Conservation (phyloP, 1,284 basidiomycete species). For the Porogramme epimiltina region DNA sequence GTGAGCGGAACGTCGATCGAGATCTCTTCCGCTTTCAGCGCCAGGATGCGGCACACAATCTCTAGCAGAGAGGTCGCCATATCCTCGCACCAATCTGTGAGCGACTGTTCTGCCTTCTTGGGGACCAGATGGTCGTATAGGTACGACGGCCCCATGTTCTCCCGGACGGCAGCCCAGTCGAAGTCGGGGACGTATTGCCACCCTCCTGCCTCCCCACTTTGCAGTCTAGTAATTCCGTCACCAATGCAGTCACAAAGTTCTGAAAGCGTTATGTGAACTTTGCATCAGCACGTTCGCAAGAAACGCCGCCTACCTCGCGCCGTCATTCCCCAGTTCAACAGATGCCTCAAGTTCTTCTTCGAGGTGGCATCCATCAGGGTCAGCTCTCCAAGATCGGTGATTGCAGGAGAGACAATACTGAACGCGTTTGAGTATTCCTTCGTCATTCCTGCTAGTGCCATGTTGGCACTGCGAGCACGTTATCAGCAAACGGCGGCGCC, state of each 20-base stretch:
- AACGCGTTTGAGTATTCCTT: slow-evolving; percentile 36
- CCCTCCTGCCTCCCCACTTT: slow-evolving; percentile 19
- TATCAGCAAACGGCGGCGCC: not conserved
- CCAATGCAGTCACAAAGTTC: slow-evolving; percentile 36
- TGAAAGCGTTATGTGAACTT: slow-evolving; percentile 19
- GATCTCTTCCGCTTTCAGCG: slow-evolving; percentile 35
- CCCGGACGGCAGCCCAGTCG: slow-evolving; percentile 31
- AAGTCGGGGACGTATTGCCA: slow-evolving; percentile 35
- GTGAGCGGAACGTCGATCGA: slow-evolving; percentile 39
- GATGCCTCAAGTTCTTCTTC: slow-evolving; percentile 25
- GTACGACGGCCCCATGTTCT: slow-evolving; percentile 25
- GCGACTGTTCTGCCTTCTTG: no score
- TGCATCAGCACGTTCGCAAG: not conserved
- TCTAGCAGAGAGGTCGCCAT: slow-evolving; percentile 3
- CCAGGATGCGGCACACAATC: slow-evolving; percentile 28
- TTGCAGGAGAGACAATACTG: slow-evolving; percentile 37
- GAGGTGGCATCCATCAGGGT: slow-evolving; percentile 9
- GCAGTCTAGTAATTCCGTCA: slow-evolving; percentile 30
- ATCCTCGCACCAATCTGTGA: not conserved
- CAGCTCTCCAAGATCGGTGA: slow-evolving; percentile 30
- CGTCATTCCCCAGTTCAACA: slow-evolving; percentile 32
- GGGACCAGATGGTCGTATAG: slow-evolving; percentile 28
- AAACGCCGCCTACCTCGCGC: slow-evolving; percentile 26
- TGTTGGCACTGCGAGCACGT: slow-evolving; percentile 36
- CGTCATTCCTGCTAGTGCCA: slow-evolving; percentile 34